Conservation (phyloP, 2,329 filamentous ascomycete genomes). For the Fusarium luffae region DNA sequence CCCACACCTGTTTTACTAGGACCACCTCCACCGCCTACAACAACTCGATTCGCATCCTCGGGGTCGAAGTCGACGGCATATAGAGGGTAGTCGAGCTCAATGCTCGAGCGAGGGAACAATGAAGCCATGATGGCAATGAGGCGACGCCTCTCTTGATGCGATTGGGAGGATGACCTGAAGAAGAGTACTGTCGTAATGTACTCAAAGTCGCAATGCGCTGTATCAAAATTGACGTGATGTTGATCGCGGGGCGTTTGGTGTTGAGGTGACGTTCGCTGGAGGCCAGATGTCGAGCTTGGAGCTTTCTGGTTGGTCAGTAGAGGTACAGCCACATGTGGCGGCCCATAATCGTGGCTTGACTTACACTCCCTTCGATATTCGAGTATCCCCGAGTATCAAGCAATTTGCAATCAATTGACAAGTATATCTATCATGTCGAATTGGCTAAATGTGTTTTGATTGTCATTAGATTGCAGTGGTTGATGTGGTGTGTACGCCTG, state of each 20-base stretch:
- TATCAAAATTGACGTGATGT: constrained; percentile 11
- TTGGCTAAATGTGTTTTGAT: no score
- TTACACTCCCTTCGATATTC: not conserved
- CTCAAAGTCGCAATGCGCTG: constrained; percentile 8
- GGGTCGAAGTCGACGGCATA: constrained; percentile 91
- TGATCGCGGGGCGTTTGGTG: constrained; percentile 29
- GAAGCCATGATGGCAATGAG: constrained; percentile 50
- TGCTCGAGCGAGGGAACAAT: constrained; percentile 64
- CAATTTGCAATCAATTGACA: not conserved
- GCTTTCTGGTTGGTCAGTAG: constrained; percentile 38
- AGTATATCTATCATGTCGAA: not conserved
- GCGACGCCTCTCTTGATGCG: constrained; percentile 23
- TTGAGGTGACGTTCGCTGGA: constrained; percentile 30
- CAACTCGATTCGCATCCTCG: constrained; percentile 76
- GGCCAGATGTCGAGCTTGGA: constrained; percentile 44
- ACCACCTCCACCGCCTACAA: constrained; percentile 90
- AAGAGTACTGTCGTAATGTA: not conserved
- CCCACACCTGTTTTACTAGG: constrained; percentile 82
- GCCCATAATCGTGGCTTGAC: constrained; percentile 47
- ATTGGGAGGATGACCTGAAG: not conserved
- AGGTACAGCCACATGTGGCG: constrained; percentile 20
- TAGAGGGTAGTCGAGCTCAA: constrained; percentile 82
- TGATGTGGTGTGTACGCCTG: no score
- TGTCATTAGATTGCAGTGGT: no score
- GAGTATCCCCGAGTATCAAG: not conserved